phyloP scores from a whole-genome alignment of 495 filamentous ascomycete genomes.

The Usnea hakonensis region DNA sequence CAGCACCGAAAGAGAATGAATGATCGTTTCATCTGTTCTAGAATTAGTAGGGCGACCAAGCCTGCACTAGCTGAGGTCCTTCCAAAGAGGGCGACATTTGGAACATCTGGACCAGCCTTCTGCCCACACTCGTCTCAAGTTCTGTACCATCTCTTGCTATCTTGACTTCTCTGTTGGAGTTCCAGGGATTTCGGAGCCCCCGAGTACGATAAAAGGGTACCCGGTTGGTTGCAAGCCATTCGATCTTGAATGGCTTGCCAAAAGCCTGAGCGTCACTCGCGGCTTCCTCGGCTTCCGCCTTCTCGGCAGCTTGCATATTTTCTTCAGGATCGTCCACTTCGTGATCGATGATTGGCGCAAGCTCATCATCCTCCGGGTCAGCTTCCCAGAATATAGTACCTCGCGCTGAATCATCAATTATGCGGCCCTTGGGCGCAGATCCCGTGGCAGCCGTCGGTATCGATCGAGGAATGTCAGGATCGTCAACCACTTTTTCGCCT shows the following conservation, averaged over 20 bases:
- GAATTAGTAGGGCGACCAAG: slow-evolving; percentile 6
- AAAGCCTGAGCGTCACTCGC: slow-evolving; percentile 53
- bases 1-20: neutral
- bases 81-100: slow-evolving; percentile 31
- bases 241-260: slow-evolving; percentile 86
- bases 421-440: slow-evolving; percentile 72
- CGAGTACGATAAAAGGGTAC: slow-evolving; percentile 88
- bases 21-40: neutral
- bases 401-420: slow-evolving; percentile 87
- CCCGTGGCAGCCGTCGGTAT: slow-evolving; percentile 75
- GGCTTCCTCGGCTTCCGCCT: slow-evolving; percentile 34
- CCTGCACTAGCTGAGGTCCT: slow-evolving; percentile 1
- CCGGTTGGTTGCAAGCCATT: slow-evolving; percentile 81
- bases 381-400: slow-evolving; percentile 98
- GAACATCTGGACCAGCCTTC: slow-evolving; percentile 71
- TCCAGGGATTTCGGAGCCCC: slow-evolving; percentile 92
- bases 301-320: slow-evolving; percentile 24
- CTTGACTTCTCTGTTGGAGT: slow-evolving; percentile 91
- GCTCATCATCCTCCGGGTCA: slow-evolving; percentile 49
- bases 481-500: slow-evolving; percentile 46
- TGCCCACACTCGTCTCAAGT: slow-evolving; percentile 76
- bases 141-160: slow-evolving; percentile 95
- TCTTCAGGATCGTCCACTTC: slow-evolving; percentile 37
- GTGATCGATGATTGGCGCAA: slow-evolving; percentile 30
- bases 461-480: slow-evolving; percentile 59